Evolutionary conservation across 2,329 filamentous ascomycete species (phyloP).

Genomic region (Xylariaceae sp.): DNA sequence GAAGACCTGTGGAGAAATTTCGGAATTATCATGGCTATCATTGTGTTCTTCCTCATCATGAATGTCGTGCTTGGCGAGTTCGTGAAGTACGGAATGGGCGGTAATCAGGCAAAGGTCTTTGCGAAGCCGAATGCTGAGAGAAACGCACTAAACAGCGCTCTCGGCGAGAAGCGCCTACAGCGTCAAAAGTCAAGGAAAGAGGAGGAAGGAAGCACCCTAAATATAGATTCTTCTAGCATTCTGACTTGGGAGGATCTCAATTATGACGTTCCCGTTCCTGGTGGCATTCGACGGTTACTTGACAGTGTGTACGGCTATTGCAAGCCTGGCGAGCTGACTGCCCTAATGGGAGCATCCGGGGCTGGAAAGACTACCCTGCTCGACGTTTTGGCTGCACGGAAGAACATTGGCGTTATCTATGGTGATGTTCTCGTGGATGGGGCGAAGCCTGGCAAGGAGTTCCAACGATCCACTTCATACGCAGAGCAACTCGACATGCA

Average conservation of each 20-base stretch:
- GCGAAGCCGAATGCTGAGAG: conserved; percentile 70
- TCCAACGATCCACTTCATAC: conserved; percentile 64
- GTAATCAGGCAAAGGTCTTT: conserved; percentile 80
- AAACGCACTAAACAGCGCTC: conserved; percentile 64
- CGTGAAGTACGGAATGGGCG: conserved; percentile 76
- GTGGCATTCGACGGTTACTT: conserved; percentile 58
- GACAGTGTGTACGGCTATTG: conserved; percentile 68
- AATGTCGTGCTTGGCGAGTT: conserved; percentile 81
- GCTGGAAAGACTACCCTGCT: conserved; percentile 86
- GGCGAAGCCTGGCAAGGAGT: conserved; percentile 58
- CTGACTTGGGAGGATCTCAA: conserved; percentile 86
- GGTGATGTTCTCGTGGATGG: conserved; percentile 63
- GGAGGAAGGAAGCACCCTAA: conserved; percentile 53
- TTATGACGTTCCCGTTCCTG: conserved; percentile 69
- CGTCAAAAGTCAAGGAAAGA: conserved; percentile 52
- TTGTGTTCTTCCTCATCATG: conserved; percentile 72
- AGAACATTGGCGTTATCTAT: conserved; percentile 62
- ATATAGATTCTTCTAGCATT: conserved; percentile 64
- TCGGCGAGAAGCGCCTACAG: conserved; percentile 61
- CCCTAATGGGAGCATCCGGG: conserved; percentile 81
- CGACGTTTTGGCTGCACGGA: conserved; percentile 69
- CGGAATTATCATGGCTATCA: conserved; percentile 77
- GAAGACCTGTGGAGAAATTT: conserved; percentile 80
- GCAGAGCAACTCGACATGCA: conserved; percentile 66
- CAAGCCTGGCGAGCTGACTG: conserved; percentile 75